A percentile compares a stretch with the other conserved stretches of the same genome.
phyloP scores from a whole-genome alignment of 345 rosid species.

The Rhizophora mangle region DNA sequence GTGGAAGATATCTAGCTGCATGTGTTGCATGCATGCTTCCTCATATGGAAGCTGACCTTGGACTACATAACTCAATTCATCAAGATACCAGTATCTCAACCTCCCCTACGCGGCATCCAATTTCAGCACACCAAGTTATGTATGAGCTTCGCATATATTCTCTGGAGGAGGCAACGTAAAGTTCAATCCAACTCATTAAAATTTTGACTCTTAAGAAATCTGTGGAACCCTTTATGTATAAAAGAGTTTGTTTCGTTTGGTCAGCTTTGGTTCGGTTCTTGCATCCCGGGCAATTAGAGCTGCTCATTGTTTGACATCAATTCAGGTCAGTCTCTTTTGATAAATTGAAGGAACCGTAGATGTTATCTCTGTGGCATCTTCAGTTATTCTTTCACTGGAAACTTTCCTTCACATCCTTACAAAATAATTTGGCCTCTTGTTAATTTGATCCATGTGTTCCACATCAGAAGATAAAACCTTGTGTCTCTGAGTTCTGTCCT shows the following conservation, averaged over 20 bases:
- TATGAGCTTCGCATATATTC: slow-evolving; percentile 97
- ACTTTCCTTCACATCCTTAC: too few species aligned
- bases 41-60: slow-evolving; percentile 69
- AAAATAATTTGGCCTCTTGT: too few species aligned
- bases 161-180: slow-evolving; percentile 89
- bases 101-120: slow-evolving; percentile 95
- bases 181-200: slow-evolving; percentile 18
- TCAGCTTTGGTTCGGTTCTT: slow-evolving; percentile 82
- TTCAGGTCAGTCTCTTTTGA: slow-evolving; percentile 58
- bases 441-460: too few species aligned
- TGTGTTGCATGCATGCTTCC: slow-evolving; percentile 96
- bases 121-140: slow-evolving; percentile 85
- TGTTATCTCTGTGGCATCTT: not conserved
- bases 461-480: not conserved
- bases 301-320: slow-evolving; percentile 96
- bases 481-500: not conserved
- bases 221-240: slow-evolving; percentile 14
- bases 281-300: slow-evolving; percentile 89
- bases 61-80: slow-evolving; percentile 58
- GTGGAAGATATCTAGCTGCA: slow-evolving; percentile 94
- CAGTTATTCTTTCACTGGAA: not conserved
- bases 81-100: slow-evolving; percentile 74
- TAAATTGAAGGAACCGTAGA: not conserved
- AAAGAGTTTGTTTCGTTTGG: slow-evolving; percentile 17
- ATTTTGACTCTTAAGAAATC: slow-evolving; percentile 2